phyloP scores from a whole-genome alignment of 495 filamentous ascomycete genomes.

The Jackrogersella minutella region DNA sequence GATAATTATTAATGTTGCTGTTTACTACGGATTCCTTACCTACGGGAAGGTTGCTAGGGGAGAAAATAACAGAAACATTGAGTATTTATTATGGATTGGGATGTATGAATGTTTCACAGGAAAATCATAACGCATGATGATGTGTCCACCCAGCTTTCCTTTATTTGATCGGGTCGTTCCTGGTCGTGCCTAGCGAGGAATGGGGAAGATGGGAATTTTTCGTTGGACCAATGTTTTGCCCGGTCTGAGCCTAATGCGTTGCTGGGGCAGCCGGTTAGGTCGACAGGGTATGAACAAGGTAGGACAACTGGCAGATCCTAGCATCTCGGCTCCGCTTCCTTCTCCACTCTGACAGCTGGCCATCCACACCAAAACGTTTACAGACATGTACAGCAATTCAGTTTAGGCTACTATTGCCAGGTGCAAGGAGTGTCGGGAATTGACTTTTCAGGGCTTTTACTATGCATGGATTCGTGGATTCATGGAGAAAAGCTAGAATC shows the following conservation, averaged over 20 bases:
- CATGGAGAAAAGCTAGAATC: constrained; percentile 2
- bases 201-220: constrained; percentile 28
- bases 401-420: neutral
- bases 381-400: constrained; percentile 17
- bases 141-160: constrained; percentile 38
- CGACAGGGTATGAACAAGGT: constrained; percentile 12
- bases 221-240: constrained; percentile 27
- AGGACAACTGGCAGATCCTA: constrained; percentile 29
- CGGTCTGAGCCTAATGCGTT: constrained; percentile 30
- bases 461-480: no score
- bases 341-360: constrained; percentile 23
- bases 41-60: constrained; percentile 28
- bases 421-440: no score
- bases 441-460: no score
- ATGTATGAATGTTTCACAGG: constrained; percentile 35
- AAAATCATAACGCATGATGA: constrained; percentile 41
- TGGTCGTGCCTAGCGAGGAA: neutral
- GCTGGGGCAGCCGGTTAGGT: constrained; percentile 41
- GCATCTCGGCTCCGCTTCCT: neutral
- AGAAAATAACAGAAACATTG: constrained; percentile 15
- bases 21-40: constrained; percentile 26
- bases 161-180: constrained; percentile 32
- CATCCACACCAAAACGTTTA: constrained; percentile 5
- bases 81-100: constrained; percentile 31
- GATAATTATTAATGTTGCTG: no score